Evolutionary conservation across 2,329 filamentous ascomycete genomes (phyloP), one percentile per base, ranked within the genome.

Genomic region (Fusarium coicis): DNA sequence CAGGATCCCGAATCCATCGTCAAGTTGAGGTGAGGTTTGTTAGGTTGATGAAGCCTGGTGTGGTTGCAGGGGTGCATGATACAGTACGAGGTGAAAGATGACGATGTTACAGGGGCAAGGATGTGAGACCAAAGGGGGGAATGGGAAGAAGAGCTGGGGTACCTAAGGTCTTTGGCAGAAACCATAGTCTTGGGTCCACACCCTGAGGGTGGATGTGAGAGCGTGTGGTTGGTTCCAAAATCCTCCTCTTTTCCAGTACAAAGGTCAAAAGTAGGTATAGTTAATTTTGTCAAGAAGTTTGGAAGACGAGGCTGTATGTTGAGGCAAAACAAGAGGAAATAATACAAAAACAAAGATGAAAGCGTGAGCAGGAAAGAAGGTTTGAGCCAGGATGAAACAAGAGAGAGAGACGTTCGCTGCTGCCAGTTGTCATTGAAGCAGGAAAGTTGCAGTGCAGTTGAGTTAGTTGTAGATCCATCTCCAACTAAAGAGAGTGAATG

Each of bases 101-200:
- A 49, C 42, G 18, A 56, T 44, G 47, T 66, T 49, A 40, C 49
- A 59, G 56, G 47, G 67, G 36, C 49, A 59, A 59, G 58, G 58
- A 63, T 73, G 44, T 52, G 44, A 64, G 63, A 61, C 62, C 36
- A 30, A 63, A 58, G 40, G 37, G 37, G 32, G 54, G 34, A 68
- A 60, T 42, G 57, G 39, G 42, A 59, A 42, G 50, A 58, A 47
- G 57, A 59, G 59, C 47, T 54, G 50, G 47, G 63, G 60, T 76
- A 77, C 66, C 73, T 76, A 34, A 53, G 50, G 36, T 58, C 43
- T 58, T 67, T 57, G 37, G 34, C 32, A 46, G 58, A 57, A 39
- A 56, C 49, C 72, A 74, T 73, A 47, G 65, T 52, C 32, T 46
- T 63, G 32, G 58, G 52, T 52, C 53, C 63, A 70, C 54, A 66